A percentile compares a stretch with the other conserved stretches of the same genome.
phyloP scores from a whole-genome alignment of 2,329 filamentous ascomycete species.

The Emydomyces testavorans region DNA sequence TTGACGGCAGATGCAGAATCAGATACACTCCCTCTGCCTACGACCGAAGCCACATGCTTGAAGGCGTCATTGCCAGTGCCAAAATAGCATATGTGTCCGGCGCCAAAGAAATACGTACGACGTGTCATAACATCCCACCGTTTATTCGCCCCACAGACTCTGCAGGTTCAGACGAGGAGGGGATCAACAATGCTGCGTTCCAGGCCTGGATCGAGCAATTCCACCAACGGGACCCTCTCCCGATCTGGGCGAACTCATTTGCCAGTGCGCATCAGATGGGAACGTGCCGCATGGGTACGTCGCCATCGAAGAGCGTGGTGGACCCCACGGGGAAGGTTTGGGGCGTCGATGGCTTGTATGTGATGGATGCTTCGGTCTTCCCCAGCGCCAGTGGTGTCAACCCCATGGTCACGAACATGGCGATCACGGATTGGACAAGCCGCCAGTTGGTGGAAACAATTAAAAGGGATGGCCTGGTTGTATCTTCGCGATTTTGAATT shows the following conservation, averaged over 20 bases:
- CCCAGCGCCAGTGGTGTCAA: slow-evolving; percentile 43
- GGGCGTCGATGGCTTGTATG: slow-evolving; percentile 37
- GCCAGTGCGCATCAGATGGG: slow-evolving; percentile 44
- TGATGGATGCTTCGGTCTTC: slow-evolving; percentile 41
- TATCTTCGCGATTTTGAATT: slow-evolving; percentile 4
- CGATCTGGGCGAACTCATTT: slow-evolving; percentile 35
- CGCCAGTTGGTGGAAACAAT: slow-evolving; percentile 29
- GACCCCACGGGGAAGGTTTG: slow-evolving; percentile 38
- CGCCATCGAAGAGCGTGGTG: slow-evolving; percentile 34
- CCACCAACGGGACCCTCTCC: slow-evolving; percentile 36
- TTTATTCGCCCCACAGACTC: slow-evolving; percentile 44
- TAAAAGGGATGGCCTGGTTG: slow-evolving; percentile 23
- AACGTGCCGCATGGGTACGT: slow-evolving; percentile 39
- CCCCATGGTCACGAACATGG: slow-evolving; percentile 44
- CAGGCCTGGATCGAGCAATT: slow-evolving; percentile 44
- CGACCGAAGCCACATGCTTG: slow-evolving; percentile 60
- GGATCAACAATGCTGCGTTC: slow-evolving; percentile 45
- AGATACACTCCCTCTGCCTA: slow-evolving; percentile 59
- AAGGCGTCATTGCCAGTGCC: slow-evolving; percentile 58
- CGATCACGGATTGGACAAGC: slow-evolving; percentile 39
- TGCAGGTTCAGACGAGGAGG: slow-evolving; percentile 24
- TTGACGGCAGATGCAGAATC: slow-evolving; percentile 52
- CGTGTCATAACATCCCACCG: slow-evolving; percentile 49
- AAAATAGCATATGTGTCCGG: slow-evolving; percentile 70
- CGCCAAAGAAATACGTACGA: slow-evolving; percentile 65